Evolutionary conservation across 176 grass and related monocot genomes (phyloP), one percentile per base, ranked within the genome.

Genomic region (Triticum urartu): DNA sequence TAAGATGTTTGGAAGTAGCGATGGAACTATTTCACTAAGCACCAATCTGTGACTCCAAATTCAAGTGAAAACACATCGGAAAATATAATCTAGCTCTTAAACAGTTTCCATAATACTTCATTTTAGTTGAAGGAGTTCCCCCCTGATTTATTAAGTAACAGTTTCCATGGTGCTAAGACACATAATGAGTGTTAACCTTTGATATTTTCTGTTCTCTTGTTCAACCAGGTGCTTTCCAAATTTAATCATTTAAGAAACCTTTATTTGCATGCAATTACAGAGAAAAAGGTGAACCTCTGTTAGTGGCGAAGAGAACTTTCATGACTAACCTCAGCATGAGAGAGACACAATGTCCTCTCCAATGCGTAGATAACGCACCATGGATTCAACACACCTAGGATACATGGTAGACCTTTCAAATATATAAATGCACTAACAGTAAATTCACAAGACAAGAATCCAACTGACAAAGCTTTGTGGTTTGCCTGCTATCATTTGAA

Each of bases 401-500:
- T 72, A 56, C 4, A 80, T 24, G 67, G 18, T 33, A 17, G 42
- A 68, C 18, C 84, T 62, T 70, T 47, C 36, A 48, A 81, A 34
- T 61, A 85, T 58, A 69, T 45, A 82, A 56, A 68, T 83, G 45
- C 25, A 14, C 18, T 69, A 75, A 61, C 48, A 68, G 5, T 13
- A 87, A 70, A 62, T 12, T 59, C 32, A 78, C 65, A 10, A 85
- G 32, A 28, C 74, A 30, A 54, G 65, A 67, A 78, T 64, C 75
- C 8, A 52, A 36, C 14, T 66, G 39, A 54, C 7, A 88, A 52
- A 88, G 40, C 39, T 71, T 15, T 50, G 75, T 6, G 52, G 9
- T 75, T 25, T 61, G 75, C 67, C 61, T 21, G 15, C 48, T 68
- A 77, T 81, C 77, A 91, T 71, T 42, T 85, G 42, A 84, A 80